Evolutionary conservation across 176 grass and related monocot genomes (phyloP), one percentile per base, ranked within the genome.

Genomic region (Aechmea fasciata): DNA sequence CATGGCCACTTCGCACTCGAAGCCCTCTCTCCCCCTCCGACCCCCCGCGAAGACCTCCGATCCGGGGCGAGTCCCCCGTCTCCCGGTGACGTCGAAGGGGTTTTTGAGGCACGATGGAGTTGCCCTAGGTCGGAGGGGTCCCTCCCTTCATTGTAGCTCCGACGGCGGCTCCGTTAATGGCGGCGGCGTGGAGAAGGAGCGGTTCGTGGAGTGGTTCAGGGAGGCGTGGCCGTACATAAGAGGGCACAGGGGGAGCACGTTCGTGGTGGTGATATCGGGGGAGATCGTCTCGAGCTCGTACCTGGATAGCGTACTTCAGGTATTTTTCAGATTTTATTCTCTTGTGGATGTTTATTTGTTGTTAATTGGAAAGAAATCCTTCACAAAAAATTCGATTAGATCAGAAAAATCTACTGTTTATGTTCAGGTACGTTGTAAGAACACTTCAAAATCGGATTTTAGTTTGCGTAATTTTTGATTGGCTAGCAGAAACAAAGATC

Each of bases 171-270:
- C 81, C 20, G 23, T 49, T 3, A 76, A 76, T 50, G 47, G 76
- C 26, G 17, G 33, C 57, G 57, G 22, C 68, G 69, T 17, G 76
- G 65, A 25, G 47, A 50, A 79, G n/a, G 76, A 85, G 73, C 75
- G 85, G 57, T 89, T 97, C 19, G 93, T 97, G 0, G 55, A 81
- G 20, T 97, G 87, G 73, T 92, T 97, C 47, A 79, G 84, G 28
- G 79, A 92, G 81, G 89, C 92, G 48, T 96, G 88, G 88, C 86
- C 88, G 48, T 96, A 96, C 57, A 89, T 96, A 67, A 69, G 86
- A 49, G 88, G 83, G 12, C 92, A 96, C 76, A 82, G 86, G 20
- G 85, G 88, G 57, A 89, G 86, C 77, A 89, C 81, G 22, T 96
- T 92, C 67, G 83, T 96, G 66, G 88, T 89, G 53, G 85, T 96